Conservation (phyloP, 2,329 filamentous ascomycete species). For the Pseudocercospora fuligena region DNA sequence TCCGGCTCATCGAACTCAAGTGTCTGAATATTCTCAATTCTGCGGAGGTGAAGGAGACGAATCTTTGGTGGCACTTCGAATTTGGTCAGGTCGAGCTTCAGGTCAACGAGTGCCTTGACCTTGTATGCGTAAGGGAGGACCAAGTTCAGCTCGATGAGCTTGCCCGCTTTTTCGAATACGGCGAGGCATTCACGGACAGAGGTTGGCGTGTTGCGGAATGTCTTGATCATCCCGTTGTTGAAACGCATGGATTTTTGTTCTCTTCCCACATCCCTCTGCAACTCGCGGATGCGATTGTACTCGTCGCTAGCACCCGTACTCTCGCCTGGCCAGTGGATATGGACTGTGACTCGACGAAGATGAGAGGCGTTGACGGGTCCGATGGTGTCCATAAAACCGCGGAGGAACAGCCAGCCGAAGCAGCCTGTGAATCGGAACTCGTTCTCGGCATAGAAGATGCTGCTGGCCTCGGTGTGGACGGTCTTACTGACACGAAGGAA, state of each 20-base stretch:
- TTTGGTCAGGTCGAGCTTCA: not conserved
- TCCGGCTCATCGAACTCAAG: not conserved
- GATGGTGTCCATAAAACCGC: constrained; percentile 10
- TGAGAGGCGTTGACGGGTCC: not conserved
- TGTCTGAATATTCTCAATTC: no score
- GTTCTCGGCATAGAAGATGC: constrained; percentile 52
- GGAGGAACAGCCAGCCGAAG: constrained; percentile 12
- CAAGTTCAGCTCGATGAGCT: constrained; percentile 1
- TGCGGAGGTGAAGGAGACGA: constrained; percentile 1
- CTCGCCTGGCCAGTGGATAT: constrained; percentile 5
- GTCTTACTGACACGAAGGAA: constrained; percentile 27
- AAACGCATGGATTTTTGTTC: not conserved
- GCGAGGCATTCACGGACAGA: not conserved
- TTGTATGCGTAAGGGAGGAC: constrained; percentile 8
- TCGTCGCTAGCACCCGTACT: not conserved
- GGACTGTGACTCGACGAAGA: constrained; percentile 11
- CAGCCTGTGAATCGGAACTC: constrained; percentile 43
- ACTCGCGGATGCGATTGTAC: not conserved
- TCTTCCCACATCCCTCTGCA: not conserved
- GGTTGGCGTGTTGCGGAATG: not conserved
- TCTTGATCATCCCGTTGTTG: not conserved
- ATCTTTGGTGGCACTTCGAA: not conserved
- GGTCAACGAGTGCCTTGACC: not conserved
- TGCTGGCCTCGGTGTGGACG: constrained; percentile 45
- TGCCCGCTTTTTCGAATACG: constrained; percentile 5